Base-by-base conservation (phyloP, 108 stramenopile species). In the Nannochloropsis gaditana region DNA sequence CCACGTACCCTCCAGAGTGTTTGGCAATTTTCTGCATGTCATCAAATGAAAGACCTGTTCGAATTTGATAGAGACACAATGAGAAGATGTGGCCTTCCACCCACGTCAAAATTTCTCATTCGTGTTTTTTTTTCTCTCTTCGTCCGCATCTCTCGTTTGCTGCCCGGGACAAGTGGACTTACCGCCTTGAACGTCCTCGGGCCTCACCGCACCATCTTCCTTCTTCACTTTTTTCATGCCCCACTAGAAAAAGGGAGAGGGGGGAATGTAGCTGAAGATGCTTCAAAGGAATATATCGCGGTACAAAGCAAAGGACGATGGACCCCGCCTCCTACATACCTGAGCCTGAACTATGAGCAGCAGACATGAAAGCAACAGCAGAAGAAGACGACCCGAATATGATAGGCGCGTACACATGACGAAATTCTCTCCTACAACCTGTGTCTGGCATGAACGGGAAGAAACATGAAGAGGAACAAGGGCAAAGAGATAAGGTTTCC, bases 1-100 rank as follows among this genome's bases (percentile, higher is more conserved):
- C 11, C 15, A 50, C 47, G 47, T 50, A 50, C 47, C 47, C 47
- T 10, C 47, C 47, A 0, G 47, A 50, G 47, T 50, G 47, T 15
- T 50, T 50, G 47, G 47, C 47, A 50, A 50, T 50, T 15, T 50
- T 50, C 47, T 50, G 47, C 47, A 50, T 50, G 47, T 50, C 47
- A 50, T 50, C 47, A 50, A 50, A 50, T 10, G 47, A 50, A 50
- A 50, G 47, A 50, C 47, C 47, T 50, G 47, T 11, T 10, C 11
- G 11, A 50, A 50, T 11, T 10, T 1, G 47, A 11, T 10, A 50
- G 47, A 50, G 47, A 50, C 10, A 15, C 15, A 15, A 15, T 11
- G 47, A 15, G 47, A 31, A 31, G 31, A 31, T 31, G 31, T 1
- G 31, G 31, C 0, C 31, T 31, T 31, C 31, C 31, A 31, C 31